Percentiles rank a stretch among this genome's conserved stretches.
phyloP scores from a whole-genome alignment of 441 rosid species.

The Pelargonium citronellum region DNA sequence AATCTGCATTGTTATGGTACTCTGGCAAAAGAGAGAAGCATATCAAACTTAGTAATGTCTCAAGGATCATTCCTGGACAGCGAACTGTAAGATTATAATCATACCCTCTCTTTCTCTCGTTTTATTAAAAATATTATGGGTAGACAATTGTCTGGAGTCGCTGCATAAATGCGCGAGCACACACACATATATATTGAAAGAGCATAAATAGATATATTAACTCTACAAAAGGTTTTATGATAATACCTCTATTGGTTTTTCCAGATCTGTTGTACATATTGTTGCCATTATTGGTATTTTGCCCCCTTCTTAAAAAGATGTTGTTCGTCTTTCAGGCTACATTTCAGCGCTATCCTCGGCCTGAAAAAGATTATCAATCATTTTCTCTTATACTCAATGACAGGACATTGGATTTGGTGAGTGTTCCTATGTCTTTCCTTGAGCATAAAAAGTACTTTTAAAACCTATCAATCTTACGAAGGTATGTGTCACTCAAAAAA shows the following conservation, averaged over 20 bases:
- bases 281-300: background rate
- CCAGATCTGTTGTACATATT: background rate
- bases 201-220: background rate
- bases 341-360: constrained; percentile 93
- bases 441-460: background rate
- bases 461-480: background rate
- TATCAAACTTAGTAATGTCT: constrained; percentile 78
- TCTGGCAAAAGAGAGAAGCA: constrained; percentile 91
- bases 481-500: background rate
- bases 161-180: background rate
- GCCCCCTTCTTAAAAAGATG: constrained; percentile 11
- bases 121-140: background rate
- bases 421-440: constrained; percentile 13
- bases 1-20: constrained; percentile 89
- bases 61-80: constrained; percentile 90
- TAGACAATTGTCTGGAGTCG: background rate
- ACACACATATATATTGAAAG: too few species aligned
- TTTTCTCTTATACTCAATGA: constrained; percentile 84
- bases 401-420: constrained; percentile 90
- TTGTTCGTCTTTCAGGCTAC: constrained; percentile 56
- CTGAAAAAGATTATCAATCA: constrained; percentile 94
- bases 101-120: background rate
- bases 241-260: background rate
- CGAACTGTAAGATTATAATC: constrained; percentile 71
- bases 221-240: background rate